Base-by-base conservation (phyloP, 306 rosid genomes). In the Dicorynia guianensis region DNA sequence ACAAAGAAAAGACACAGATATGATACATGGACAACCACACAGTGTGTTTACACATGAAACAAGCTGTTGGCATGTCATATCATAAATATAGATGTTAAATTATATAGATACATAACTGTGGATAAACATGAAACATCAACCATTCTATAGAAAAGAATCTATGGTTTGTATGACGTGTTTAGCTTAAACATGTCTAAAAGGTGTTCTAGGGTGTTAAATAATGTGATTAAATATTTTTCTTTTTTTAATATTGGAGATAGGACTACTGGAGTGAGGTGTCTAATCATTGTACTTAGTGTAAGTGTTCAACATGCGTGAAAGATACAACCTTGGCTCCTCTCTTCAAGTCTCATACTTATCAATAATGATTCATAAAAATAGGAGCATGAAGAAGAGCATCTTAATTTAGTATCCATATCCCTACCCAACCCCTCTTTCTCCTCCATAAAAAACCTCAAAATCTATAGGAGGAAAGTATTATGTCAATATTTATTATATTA, bases 401-500 rank as follows among this genome's bases (percentile, higher is more conserved):
- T 25, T 1, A 25, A 25, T 25, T 25, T 25, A 25, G 1, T 25
- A 1, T 25, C 30, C 30, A 25, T 25, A 25, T 25, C 30, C 30
- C 30, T 25, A 25, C 30, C 30, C 30, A 2, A 2, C 30, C 30
- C 30, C 30, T 25, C 30, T 25, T 25, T 2, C 30, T 25, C 30
- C 30, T 25, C 30, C 30, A 25, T 25, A 25, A 1, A 25, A 25
- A 25, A 7, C 11, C 15, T 30, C 60, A 40, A 58, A 49, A 55
- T 30, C 39, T 10, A 48, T 4, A 48, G 52, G 47, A n/a, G 1
- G 25, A 38, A 61, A 30, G 8, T 15, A 63, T 39, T 63, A 0
- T 69, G 20, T 69, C 57, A 30, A n/a, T 50, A 50, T 71, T 7
- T 50, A 63, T 56, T 10, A 43, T 38, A 68, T 73, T 30, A 13